A percentile compares a stretch with the other conserved stretches of the same genome.
Evolutionary conservation across 148 eudicot genomes (phyloP).

Genomic region (Polygonum maritimum): DNA sequence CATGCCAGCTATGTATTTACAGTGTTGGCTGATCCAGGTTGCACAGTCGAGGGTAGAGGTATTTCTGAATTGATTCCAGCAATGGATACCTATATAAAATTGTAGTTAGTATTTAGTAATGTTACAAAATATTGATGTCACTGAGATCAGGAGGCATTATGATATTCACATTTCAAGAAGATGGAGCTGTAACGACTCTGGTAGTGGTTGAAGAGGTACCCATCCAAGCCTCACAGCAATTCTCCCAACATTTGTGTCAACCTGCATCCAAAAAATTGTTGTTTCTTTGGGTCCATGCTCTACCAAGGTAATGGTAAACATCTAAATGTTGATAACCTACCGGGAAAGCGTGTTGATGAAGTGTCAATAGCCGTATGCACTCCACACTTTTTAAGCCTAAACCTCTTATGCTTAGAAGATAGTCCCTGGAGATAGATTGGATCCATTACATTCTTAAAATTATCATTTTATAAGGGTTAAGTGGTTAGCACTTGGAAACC

Average conservation of each 20-base stretch:
- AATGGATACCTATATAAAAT: slow-evolving; percentile 41
- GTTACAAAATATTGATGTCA: neutral
- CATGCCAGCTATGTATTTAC: slow-evolving; percentile 21
- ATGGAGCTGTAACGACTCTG: slow-evolving; percentile 47
- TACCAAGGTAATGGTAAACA: neutral
- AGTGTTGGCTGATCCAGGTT: slow-evolving; percentile 55
- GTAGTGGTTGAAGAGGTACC: slow-evolving; percentile 76
- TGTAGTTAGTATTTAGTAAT: slow-evolving; percentile 2
- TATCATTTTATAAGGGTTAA: neutral
- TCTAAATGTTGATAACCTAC: slow-evolving; percentile 28
- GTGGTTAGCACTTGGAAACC: neutral
- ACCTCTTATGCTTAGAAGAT: slow-evolving; percentile 62
- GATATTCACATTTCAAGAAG: slow-evolving; percentile 49
- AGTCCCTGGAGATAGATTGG: slow-evolving; percentile 37
- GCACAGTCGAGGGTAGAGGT: slow-evolving; percentile 67
- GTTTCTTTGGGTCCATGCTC: neutral
- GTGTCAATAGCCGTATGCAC: slow-evolving; percentile 63
- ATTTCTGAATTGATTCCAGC: slow-evolving; percentile 56
- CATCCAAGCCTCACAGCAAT: slow-evolving; percentile 70
- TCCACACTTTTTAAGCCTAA: slow-evolving; percentile 87
- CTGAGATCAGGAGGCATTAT: neutral
- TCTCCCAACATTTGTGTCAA: slow-evolving; percentile 71
- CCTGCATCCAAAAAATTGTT: slow-evolving; percentile 27
- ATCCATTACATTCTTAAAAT: neutral
- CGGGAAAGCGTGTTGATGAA: slow-evolving; percentile 72